These are phyloP conservation scores for Sanguinoderma infundibulare DNA, from an alignment of 1,284 basidiomycete species.

Conservation along the genomic window DNA sequence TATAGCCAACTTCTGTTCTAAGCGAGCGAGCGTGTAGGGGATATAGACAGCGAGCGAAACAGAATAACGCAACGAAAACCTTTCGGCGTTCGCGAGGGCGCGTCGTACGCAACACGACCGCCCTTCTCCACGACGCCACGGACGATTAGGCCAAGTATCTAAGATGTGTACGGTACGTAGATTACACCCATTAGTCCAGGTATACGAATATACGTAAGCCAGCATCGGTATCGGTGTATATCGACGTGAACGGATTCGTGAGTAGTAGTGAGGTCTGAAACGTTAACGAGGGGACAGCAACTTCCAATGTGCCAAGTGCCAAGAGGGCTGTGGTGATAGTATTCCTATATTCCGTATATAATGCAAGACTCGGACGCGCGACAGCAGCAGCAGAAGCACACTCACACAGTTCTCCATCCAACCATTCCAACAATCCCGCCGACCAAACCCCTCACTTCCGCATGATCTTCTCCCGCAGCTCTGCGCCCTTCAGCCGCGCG, in stretches of 20 bases:
- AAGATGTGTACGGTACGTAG: constrained; percentile 17
- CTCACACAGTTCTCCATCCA: not conserved
- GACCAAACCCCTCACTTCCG: constrained; percentile 39
- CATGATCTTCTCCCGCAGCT: constrained; percentile 72
- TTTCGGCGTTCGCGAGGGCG: not conserved
- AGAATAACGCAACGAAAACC: not conserved
- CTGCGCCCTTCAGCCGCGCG: constrained; percentile 73
- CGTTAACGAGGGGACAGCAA: constrained; percentile 25
- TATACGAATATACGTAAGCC: constrained; percentile 15
- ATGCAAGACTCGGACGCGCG: constrained; percentile 11
- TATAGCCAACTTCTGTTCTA: not conserved
- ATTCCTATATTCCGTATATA: not conserved
- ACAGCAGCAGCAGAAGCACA: constrained; percentile 2
- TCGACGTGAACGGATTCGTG: constrained; percentile 22
- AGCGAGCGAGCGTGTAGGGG: not conserved
- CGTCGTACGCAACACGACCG: not conserved
- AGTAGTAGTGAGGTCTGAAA: constrained; percentile 8
- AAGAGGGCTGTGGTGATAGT: not conserved
- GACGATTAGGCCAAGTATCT: not conserved
- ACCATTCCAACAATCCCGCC: not conserved
- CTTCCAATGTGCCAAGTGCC: constrained; percentile 3
- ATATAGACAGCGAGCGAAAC: not conserved
- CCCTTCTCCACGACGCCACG: not conserved
- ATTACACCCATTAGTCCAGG: constrained; percentile 25
- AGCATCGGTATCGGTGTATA: constrained; percentile 11